These are phyloP conservation scores for Lactarius deliciosus DNA, from an alignment of 768 basidiomycete genomes.

Conservation along the genomic window DNA sequence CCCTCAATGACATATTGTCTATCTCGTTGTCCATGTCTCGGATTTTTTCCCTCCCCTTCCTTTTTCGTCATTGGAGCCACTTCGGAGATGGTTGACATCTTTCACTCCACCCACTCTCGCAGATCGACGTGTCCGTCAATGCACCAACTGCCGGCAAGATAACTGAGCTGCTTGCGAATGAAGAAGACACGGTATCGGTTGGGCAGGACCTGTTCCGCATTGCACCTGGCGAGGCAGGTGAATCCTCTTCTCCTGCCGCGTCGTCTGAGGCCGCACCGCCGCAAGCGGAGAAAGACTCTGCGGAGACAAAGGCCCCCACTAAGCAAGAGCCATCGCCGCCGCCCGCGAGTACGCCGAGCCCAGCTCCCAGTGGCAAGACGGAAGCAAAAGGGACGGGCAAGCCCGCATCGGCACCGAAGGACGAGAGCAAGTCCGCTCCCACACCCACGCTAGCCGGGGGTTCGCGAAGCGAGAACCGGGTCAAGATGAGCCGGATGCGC, in stretches of 20 bases:
- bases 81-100: slow-evolving; percentile 4
- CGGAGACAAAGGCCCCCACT: slow-evolving; percentile 42
- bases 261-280: slow-evolving; percentile 29
- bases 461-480: slow-evolving; percentile 84
- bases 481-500: slow-evolving; percentile 99
- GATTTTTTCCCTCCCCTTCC: neutral
- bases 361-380: slow-evolving; percentile 40
- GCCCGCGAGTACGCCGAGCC: slow-evolving; percentile 32
- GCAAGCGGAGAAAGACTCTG: slow-evolving; percentile 40
- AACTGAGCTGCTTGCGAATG: slow-evolving; percentile 78
- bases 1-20: neutral
- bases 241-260: slow-evolving; percentile 23
- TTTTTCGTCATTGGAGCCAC: neutral
- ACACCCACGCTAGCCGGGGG: slow-evolving; percentile 42
- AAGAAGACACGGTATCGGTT: slow-evolving; percentile 92
- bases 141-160: slow-evolving; percentile 88
- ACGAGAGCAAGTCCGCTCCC: slow-evolving; percentile 31
- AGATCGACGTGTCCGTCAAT: slow-evolving; percentile 98
- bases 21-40: slow-evolving; percentile 1
- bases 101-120: slow-evolving; percentile 1
- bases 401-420: slow-evolving; percentile 31
- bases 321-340: slow-evolving; percentile 48
- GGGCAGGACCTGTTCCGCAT: slow-evolving; percentile 93
- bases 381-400: slow-evolving; percentile 39
- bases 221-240: slow-evolving; percentile 60